Percentiles rank a stretch among this genome's conserved stretches.
Conservation (phyloP, 2,329 filamentous ascomycete genomes). For the Colletotrichum lupini region DNA sequence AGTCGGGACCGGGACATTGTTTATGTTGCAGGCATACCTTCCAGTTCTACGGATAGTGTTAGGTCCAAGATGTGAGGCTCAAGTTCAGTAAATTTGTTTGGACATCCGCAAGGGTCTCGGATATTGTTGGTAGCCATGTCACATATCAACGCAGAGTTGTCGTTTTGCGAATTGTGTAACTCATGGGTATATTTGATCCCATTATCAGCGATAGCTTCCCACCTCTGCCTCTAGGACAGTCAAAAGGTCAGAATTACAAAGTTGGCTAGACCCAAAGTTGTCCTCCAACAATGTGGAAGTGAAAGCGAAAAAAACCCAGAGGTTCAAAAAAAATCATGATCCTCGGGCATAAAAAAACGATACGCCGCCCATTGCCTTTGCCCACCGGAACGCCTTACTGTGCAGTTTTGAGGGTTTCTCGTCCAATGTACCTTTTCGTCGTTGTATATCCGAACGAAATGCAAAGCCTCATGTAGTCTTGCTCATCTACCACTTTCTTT, state of each 20-base stretch:
- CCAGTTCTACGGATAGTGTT: too few relatives aligned
- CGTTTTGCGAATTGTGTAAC: not conserved
- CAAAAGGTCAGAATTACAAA: constrained; percentile 3
- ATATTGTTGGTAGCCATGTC: not conserved
- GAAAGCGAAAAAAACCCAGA: not conserved
- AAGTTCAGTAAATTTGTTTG: too few relatives aligned
- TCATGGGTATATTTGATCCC: constrained; percentile 1
- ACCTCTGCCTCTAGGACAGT: not conserved
- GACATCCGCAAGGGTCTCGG: too few relatives aligned
- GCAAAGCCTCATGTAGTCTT: constrained; percentile 8
- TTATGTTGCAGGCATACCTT: not conserved
- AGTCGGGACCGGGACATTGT: not conserved
- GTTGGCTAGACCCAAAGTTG: constrained; percentile 2
- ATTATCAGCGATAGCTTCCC: not conserved
- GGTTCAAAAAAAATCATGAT: not conserved
- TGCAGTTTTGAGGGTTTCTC: constrained; percentile 17
- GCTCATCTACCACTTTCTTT: not conserved
- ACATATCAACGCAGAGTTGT: not conserved
- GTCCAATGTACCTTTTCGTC: constrained; percentile 22
- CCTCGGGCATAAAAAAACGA: not conserved
- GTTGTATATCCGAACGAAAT: constrained; percentile 13
- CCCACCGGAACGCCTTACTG: constrained; percentile 29
- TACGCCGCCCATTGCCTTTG: constrained; percentile 26
- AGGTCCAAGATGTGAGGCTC: not conserved
- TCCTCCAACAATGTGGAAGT: not conserved